Evolutionary conservation across 352 stramenopile genomes (phyloP).

Genomic region (Saprolegnia parasitica): DNA sequence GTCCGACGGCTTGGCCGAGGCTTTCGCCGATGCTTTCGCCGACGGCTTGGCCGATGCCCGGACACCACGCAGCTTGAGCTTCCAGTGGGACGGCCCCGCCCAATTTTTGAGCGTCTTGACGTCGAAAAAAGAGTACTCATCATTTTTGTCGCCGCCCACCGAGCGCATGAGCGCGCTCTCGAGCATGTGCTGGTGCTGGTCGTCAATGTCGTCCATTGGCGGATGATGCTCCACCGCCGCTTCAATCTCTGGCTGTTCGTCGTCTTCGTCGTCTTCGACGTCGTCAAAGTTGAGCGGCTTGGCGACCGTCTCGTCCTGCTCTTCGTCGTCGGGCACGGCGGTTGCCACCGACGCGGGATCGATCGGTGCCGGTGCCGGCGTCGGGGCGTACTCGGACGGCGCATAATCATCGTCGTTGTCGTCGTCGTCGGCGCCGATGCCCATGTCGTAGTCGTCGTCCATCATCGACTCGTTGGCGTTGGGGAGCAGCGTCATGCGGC

Average conservation of each 20-base stretch:
- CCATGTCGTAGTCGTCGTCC: neutral
- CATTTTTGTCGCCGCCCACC: constrained; percentile 42
- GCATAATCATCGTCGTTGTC: constrained; percentile 41
- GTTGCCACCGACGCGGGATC: constrained; percentile 17
- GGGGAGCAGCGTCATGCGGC: constrained; percentile 21
- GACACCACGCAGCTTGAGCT: constrained; percentile 38
- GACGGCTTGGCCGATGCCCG: neutral
- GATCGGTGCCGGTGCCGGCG: neutral
- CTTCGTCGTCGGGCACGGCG: constrained; percentile 17
- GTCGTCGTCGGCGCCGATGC: constrained; percentile 32
- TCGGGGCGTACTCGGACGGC: neutral
- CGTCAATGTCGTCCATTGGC: constrained; percentile 19
- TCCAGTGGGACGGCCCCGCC: constrained; percentile 69
- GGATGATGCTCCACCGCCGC: constrained; percentile 17
- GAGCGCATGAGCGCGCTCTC: constrained; percentile 69
- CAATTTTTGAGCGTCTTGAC: constrained; percentile 79
- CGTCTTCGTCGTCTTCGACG: constrained; percentile 31
- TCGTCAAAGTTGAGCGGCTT: constrained; percentile 31
- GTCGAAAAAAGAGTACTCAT: constrained; percentile 83
- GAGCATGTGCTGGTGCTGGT: constrained; percentile 49
- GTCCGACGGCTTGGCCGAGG: neutral
- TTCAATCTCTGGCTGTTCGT: neutral
- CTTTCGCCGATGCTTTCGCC: neutral
- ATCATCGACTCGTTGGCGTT: neutral
- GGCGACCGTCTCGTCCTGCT: constrained; percentile 30